Conservation (phyloP, 805 yeast genomes). For the Metschnikowia arizonensis region DNA sequence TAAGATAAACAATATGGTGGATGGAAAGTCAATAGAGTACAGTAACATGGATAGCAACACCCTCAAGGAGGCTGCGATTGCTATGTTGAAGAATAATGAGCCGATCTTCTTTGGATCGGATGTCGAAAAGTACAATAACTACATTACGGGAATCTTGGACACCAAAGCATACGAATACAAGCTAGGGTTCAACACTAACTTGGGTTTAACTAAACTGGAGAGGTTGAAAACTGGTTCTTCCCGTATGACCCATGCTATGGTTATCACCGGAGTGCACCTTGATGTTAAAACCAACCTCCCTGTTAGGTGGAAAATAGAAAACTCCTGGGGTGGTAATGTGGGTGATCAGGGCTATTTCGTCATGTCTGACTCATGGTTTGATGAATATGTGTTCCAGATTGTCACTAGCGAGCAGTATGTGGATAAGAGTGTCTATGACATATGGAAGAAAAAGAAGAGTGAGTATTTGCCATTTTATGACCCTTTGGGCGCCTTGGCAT, state of each 20-base stretch:
- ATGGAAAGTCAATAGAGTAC: slow-evolving; percentile 67
- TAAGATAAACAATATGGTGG: slow-evolving; percentile 67
- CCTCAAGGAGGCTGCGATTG: slow-evolving; percentile 58
- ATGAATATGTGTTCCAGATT: slow-evolving; percentile 40
- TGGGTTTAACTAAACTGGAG: slow-evolving; percentile 56
- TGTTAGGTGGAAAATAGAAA: slow-evolving; percentile 43
- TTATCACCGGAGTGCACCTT: slow-evolving; percentile 74
- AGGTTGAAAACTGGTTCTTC: slow-evolving; percentile 68
- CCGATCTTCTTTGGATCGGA: slow-evolving; percentile 88
- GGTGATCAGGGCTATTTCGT: slow-evolving; percentile 41
- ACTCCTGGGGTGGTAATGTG: slow-evolving; percentile 41
- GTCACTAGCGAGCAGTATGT: slow-evolving; percentile 38
- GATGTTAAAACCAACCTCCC: slow-evolving; percentile 44
- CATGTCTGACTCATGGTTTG: slow-evolving; percentile 44
- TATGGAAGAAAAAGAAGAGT: slow-evolving; percentile 33
- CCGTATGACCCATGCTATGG: slow-evolving; percentile 89
- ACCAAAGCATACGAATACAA: slow-evolving; percentile 63
- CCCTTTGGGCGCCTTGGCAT: slow-evolving; percentile 44
- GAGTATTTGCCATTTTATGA: slow-evolving; percentile 37
- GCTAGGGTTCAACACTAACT: slow-evolving; percentile 50
- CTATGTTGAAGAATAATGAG: slow-evolving; percentile 65
- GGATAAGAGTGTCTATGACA: slow-evolving; percentile 30
- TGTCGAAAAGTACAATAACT: slow-evolving; percentile 73
- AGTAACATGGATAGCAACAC: slow-evolving; percentile 60
- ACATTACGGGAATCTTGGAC: slow-evolving; percentile 67